These are phyloP conservation scores for Vanrija pseudolonga DNA, from an alignment of 1,284 basidiomycete species.

Conservation along the genomic window DNA sequence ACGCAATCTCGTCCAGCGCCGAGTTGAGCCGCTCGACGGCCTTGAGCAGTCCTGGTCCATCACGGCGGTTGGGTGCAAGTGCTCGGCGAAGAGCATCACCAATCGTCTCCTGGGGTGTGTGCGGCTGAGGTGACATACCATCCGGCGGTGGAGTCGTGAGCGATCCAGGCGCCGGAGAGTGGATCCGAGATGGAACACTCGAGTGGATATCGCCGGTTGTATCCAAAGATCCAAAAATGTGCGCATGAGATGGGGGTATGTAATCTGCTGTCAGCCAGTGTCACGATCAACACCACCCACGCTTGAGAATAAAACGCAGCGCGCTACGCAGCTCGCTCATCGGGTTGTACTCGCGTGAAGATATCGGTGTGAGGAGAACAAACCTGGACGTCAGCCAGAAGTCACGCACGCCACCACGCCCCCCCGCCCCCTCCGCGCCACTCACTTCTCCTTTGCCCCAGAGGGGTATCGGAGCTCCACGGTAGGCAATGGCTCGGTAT, in stretches of 20 bases:
- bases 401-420: not conserved
- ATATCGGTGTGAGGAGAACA: slow-evolving; percentile 40
- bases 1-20: slow-evolving; percentile 47
- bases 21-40: slow-evolving; percentile 54
- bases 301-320: slow-evolving; percentile 37
- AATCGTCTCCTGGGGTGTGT: slow-evolving; percentile 45
- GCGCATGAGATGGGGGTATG: slow-evolving; percentile 35
- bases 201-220: slow-evolving; percentile 12
- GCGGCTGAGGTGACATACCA: slow-evolving; percentile 11
- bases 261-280: slow-evolving; percentile 24
- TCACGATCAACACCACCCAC: slow-evolving; percentile 22
- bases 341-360: slow-evolving; percentile 49
- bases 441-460: slow-evolving; percentile 44
- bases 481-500: slow-evolving; percentile 35
- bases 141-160: slow-evolving; percentile 27
- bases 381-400: slow-evolving; percentile 32
- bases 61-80: slow-evolving; percentile 49
- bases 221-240: slow-evolving; percentile 40
- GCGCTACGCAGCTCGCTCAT: slow-evolving; percentile 47
- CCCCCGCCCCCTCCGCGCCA: not conserved
- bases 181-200: slow-evolving; percentile 10
- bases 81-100: slow-evolving; percentile 54
- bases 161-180: slow-evolving; percentile 17
- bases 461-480: slow-evolving; percentile 50
- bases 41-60: slow-evolving; percentile 52